Evolutionary conservation across 345 rosid species (phyloP), one percentile per base, ranked within the genome.

Genomic region (Salix caprea): DNA sequence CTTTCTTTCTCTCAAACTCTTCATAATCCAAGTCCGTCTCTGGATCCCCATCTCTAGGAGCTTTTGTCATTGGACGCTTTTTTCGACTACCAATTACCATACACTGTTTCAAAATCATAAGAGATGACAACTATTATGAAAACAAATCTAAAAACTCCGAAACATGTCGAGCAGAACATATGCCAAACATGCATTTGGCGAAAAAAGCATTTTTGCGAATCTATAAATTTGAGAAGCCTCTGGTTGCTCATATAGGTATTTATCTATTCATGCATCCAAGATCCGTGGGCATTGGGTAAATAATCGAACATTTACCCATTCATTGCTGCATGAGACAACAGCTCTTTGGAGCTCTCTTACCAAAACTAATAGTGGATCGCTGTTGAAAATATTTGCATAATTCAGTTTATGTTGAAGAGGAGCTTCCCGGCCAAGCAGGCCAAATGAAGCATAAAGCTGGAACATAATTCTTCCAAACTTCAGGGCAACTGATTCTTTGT

Each of bases 61-160:
- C 60, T 64, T 56, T 70, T 21, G 42, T n/a, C 69, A 32, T 36
- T 34, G 21, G 40, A 37, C 1, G 61, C 69, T 37, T 74, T 73
- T 16, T 76, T 81, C 21, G 23, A 13, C 34, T 24, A 67, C 70
- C 56, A 69, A 77, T 14, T 62, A 91, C 96, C 83, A 82, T 79
- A 81, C 94, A 94, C 98, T 94, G 86, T 83, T 72, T 73, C 72
- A 82, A 39, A 83, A 78, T 50, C 70, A 77, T 14, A 26, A 46
- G 69, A 26, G 18, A 66, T 26, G 16, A 40, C 30, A 39, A 37
- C 32, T 39, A 18, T 24, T 40, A 62, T 21, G 24, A 50, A 64
- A 54, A 70, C 12, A 71, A 34, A 14, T 44, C n/a, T 48, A 6
- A 34, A 18, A 24, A 34, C 15, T 18, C 34, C 5, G 28, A 69